These are phyloP conservation scores for Liriodendron chinense DNA, from an alignment of 164 flowering plant genomes.

Conservation along the genomic window DNA sequence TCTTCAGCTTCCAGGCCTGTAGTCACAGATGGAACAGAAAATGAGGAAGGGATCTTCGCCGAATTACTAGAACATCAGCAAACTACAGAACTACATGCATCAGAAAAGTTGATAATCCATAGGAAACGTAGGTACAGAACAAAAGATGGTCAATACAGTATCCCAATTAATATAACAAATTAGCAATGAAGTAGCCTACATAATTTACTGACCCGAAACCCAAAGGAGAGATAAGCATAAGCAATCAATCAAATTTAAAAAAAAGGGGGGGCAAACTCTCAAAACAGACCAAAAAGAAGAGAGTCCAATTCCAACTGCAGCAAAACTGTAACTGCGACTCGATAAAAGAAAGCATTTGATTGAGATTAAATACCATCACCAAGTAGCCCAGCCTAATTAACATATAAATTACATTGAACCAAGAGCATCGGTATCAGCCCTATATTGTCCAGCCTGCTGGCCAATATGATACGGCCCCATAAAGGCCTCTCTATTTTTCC, in stretches of 20 bases:
- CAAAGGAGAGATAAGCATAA: neutral
- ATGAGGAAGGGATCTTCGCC: neutral
- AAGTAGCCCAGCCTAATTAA: no score
- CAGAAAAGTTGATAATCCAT: neutral
- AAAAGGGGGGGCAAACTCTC: no score
- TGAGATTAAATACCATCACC: no score
- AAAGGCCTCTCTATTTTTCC: no score
- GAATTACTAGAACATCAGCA: neutral
- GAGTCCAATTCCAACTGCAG: no score
- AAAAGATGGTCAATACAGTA: neutral
- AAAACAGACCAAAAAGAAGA: neutral
- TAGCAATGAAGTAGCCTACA: neutral
- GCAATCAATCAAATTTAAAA: neutral
- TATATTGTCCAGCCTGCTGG: no score
- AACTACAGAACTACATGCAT: neutral
- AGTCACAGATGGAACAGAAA: neutral
- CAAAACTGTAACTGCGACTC: no score
- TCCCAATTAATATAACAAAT: neutral
- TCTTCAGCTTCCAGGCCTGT: slow-evolving; percentile 59
- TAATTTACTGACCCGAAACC: neutral
- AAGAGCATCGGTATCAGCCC: no score
- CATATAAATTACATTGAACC: no score
- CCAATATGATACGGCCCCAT: no score
- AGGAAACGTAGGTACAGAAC: neutral
- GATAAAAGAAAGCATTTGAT: no score